phyloP scores from a whole-genome alignment of 306 rosid genomes.

The Cucumis sativus region Cucumber_9930_V3 NC_026660.2:30038501-30039000 shows the following conservation, averaged over 20 bases:
- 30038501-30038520: neutral
- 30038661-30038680: neutral
- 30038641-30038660: no score
- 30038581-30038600: neutral
- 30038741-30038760: neutral
- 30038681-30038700: neutral
- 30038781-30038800: neutral
- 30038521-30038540: neutral
- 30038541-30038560: neutral
- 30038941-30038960: neutral
- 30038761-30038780: neutral
- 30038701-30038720: neutral
- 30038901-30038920: neutral
- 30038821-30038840: neutral
- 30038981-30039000: neutral
- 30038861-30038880: no score
- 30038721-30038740: neutral
- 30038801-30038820: neutral
- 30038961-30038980: neutral
- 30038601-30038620: neutral
- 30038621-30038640: neutral
- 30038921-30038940: neutral
- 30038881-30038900: neutral
- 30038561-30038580: neutral
- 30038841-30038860: neutral